Evolutionary conservation across 176 grass and related monocot species (phyloP), one percentile per base, ranked within the genome.

Genomic region (Luzula sylvatica): DNA sequence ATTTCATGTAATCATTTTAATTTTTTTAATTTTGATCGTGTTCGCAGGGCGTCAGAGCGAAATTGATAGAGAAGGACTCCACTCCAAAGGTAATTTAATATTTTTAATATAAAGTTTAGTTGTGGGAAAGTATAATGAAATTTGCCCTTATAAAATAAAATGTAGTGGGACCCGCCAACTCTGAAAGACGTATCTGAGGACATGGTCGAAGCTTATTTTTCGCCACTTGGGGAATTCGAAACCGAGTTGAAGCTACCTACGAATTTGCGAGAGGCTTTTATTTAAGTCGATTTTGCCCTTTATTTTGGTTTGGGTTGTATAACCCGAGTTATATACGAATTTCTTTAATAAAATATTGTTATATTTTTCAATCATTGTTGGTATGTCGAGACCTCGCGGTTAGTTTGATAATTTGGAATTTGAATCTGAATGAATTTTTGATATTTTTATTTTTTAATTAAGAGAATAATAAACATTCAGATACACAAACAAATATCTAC

Each of bases 121-220:
- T 7, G 17, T 50, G 27, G 19, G 21, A 20, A 17, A 20, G 11
- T 52, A 35, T 19, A 26, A 23, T n/a, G 12, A 16, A 28, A 52
- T 0, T 20, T 24, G 13, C 46, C 19, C 27, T 60, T 69, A 28
- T 16, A 26, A 6, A 23, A 39, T 48, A 4, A 43, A 39, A 73
- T 73, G 68, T 74, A 98, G 92, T 98, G 85, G 92, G 81, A 89
- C 82, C 92, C 92, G 53, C 92, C 85, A 65, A 80, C 68, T 7
- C 75, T 98, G 0, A 82, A 82, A 27, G 70, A 90, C 14, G 78
- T 98, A 46, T 64, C 85, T 3, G 62, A 77, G 20, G 92, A 98
- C 68, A 86, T 86, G 80, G 85, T 90, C 14, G 71, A 86, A 26
- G 41, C 66, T 12, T 90, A 90, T 57, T 98, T 98, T 13, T 73